Evolutionary conservation across 495 filamentous ascomycete genomes (phyloP).

Genomic region (Xylaria palmicola): DNA sequence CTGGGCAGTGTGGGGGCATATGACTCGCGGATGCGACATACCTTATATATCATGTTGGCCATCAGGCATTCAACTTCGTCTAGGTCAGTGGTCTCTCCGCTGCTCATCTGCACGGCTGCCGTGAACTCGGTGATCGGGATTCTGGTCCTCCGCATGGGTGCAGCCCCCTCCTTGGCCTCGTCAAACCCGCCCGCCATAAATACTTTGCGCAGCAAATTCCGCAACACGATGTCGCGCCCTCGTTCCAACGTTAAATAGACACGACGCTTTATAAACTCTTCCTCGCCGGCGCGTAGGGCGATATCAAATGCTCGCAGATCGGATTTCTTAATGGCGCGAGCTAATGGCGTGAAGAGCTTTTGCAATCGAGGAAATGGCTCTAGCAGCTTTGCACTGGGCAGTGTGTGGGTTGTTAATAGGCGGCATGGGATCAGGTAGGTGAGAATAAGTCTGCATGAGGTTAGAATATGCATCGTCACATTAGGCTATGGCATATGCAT

Average conservation of each 20-base stretch:
- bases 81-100: slow-evolving; percentile 65
- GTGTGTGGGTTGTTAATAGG: slow-evolving; percentile 78
- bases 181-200: slow-evolving; percentile 80
- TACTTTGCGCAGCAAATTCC: slow-evolving; percentile 88
- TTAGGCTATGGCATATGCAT: slow-evolving; percentile 17
- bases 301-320: slow-evolving; percentile 82
- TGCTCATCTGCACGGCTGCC: slow-evolving; percentile 56
- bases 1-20: not conserved
- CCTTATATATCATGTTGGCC: slow-evolving; percentile 96
- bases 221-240: slow-evolving; percentile 82
- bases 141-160: slow-evolving; percentile 65
- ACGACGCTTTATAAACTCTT: slow-evolving; percentile 88
- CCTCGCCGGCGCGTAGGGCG: slow-evolving; percentile 75
- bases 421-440: slow-evolving; percentile 92
- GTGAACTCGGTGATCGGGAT: slow-evolving; percentile 78
- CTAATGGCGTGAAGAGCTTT: slow-evolving; percentile 73
- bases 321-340: slow-evolving; percentile 71
- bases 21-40: slow-evolving; percentile 39
- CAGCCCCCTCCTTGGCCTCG: slow-evolving; percentile 62
- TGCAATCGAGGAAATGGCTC: slow-evolving; percentile 74
- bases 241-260: slow-evolving; percentile 94
- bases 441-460: slow-evolving; percentile 69
- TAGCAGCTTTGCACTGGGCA: slow-evolving; percentile 72
- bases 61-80: slow-evolving; percentile 96
- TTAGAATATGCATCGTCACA: slow-evolving; percentile 30